These are phyloP conservation scores for Neofusicoccum cordaticola DNA, from an alignment of 2,329 filamentous ascomycete species.

Conservation along the genomic window DNA sequence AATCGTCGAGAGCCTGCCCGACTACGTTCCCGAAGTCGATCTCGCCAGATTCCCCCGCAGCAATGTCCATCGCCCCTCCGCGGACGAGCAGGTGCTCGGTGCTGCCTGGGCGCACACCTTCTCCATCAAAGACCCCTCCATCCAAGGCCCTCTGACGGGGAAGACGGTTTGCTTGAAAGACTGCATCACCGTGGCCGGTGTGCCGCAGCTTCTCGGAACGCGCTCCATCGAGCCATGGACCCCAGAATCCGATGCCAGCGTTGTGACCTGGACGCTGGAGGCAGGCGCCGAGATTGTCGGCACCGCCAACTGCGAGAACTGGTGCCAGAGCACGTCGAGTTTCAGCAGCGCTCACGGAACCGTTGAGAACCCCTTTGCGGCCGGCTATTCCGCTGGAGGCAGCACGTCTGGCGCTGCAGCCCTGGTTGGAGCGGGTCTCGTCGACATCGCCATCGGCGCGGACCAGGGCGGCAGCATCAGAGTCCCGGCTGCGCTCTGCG, in stretches of 20 bases:
- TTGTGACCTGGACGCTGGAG: conserved; percentile 51
- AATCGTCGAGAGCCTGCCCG: conserved; percentile 43
- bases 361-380: conserved; percentile 44
- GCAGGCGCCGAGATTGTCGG: conserved; percentile 52
- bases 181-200: conserved; percentile 53
- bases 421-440: conserved; percentile 41
- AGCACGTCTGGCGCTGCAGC: conserved; percentile 44
- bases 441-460: conserved; percentile 38
- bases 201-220: conserved; percentile 54
- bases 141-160: conserved; percentile 25
- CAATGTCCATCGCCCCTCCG: conserved; percentile 40
- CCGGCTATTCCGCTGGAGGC: conserved; percentile 49
- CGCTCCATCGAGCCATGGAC: conserved; percentile 52
- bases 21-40: conserved; percentile 47
- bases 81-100: conserved; percentile 36
- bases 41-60: conserved; percentile 45
- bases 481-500: conserved; percentile 37
- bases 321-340: conserved; percentile 49
- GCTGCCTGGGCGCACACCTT: conserved; percentile 54
- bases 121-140: conserved; percentile 38
- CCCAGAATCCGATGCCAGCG: conserved; percentile 52
- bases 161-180: conserved; percentile 55
- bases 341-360: conserved; percentile 45
- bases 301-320: conserved; percentile 54
- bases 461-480: conserved; percentile 42